Evolutionary conservation across 257 asterid species (phyloP), one percentile per base, ranked within the genome.

Genomic region (Plectranthus barbatus): DNA sequence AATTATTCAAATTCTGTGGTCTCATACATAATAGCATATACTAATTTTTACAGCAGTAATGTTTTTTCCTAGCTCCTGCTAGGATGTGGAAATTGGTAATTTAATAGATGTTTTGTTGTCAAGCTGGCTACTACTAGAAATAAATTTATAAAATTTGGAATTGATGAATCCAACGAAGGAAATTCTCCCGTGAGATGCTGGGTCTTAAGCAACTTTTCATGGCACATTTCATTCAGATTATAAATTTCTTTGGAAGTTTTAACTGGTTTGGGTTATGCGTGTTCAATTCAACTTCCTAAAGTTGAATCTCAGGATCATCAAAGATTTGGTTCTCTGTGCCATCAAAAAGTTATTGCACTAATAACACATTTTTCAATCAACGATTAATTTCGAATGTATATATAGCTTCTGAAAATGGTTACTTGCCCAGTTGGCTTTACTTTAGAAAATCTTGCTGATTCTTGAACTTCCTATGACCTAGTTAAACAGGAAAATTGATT

Each of bases 401-500:
- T 18, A 23, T 21, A 17, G 41, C 37, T 46, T 29, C 40, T 9
- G 41, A 37, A 39, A 31, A 51, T 20, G 49, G 10, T 4, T 21
- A 49, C 37, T 29, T 58, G 55, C 53, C 45, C 41, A 19, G 62
- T 54, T 34, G 17, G 9, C 36, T 41, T 64, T 13, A 52, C 5
- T 17, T 2, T 51, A 62, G 34, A 36, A 44, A 21, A 4, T 46
- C 6, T 17, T 39, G 58, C 15, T 57, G 50, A 48, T 49, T 21
- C 5, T 21, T 39, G 60, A 56, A 56, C 47, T 59, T 49, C 53
- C 19, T 59, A 48, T 49, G 55, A 9, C 29, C 4, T 23, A 49
- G 49, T 59, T 49, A 55, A 46, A 44, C 48, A 26, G 55, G 24
- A 36, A 7, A 42, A 69, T n/a, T 63, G 17, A 74, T 64, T 39